Percentiles rank a stretch among this genome's conserved stretches.
Conservation (phyloP, 2,329 filamentous ascomycete species). For the Apiospora phragmitis region DNA sequence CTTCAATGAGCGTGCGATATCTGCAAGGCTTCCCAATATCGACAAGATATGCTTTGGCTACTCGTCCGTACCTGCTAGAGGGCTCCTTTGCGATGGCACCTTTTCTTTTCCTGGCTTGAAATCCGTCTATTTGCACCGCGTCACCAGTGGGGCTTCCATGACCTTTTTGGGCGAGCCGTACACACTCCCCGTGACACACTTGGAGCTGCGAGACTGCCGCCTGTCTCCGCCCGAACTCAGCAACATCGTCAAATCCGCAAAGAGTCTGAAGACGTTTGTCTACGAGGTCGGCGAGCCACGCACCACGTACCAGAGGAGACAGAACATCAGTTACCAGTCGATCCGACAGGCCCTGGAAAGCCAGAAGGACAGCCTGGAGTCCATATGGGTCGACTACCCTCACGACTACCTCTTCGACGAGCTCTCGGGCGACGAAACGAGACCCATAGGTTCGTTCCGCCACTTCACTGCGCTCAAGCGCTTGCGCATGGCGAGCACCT, state of each 20-base stretch:
- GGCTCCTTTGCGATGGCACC: neutral
- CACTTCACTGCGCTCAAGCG: slow-evolving; percentile 13
- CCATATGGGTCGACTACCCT: slow-evolving; percentile 17
- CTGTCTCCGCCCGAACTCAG: slow-evolving; percentile 10
- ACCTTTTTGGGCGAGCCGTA: neutral
- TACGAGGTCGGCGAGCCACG: slow-evolving; percentile 16
- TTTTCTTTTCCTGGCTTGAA: slow-evolving; percentile 9
- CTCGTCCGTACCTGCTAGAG: slow-evolving; percentile 1
- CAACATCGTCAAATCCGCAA: slow-evolving; percentile 1
- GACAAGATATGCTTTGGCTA: slow-evolving; percentile 13
- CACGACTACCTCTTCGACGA: slow-evolving; percentile 15
- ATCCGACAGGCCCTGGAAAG: slow-evolving; percentile 8
- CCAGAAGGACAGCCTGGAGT: slow-evolving; percentile 15
- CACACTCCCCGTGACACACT: slow-evolving; percentile 10
- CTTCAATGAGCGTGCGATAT: neutral
- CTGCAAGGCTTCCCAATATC: slow-evolving; percentile 1
- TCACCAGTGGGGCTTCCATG: neutral
- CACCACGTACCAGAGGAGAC: slow-evolving; percentile 12
- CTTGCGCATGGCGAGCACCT: slow-evolving; percentile 16
- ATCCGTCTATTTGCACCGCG: slow-evolving; percentile 12
- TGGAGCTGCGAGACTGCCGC: slow-evolving; percentile 16
- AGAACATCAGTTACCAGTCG: slow-evolving; percentile 15
- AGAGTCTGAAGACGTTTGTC: slow-evolving; percentile 14
- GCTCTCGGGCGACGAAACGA: slow-evolving; percentile 10
- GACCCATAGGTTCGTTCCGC: slow-evolving; percentile 13